phyloP scores from a whole-genome alignment of 306 rosid genomes.

The Cotoneaster glaucophyllus region DNA sequence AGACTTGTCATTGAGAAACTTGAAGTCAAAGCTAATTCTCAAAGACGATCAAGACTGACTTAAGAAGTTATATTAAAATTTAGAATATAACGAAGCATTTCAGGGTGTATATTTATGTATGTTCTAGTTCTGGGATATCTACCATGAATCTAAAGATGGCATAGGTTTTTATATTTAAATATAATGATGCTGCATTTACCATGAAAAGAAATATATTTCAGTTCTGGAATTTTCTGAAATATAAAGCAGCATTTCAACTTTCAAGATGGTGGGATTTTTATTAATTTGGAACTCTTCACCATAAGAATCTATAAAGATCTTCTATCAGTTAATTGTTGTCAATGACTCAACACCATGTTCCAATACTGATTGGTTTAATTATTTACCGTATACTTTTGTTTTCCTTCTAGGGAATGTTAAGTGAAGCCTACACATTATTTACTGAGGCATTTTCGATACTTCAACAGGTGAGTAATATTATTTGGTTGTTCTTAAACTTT shows the following conservation, averaged over 20 bases:
- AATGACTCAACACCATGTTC: neutral
- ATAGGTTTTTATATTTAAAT: neutral
- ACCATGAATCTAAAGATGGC: neutral
- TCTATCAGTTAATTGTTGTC: neutral
- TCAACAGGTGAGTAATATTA: conserved; percentile 67
- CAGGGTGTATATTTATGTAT: neutral
- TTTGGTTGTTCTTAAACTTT: conserved; percentile 7
- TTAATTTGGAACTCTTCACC: neutral
- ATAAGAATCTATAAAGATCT: neutral
- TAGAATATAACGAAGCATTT: neutral
- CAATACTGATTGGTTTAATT: neutral
- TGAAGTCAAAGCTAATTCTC: neutral
- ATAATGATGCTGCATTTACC: neutral
- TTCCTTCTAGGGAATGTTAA: conserved; percentile 84
- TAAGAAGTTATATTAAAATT: neutral
- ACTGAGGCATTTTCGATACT: conserved; percentile 93
- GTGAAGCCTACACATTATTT: conserved; percentile 91
- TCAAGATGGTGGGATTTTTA: neutral
- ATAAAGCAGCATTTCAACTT: neutral
- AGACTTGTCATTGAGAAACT: neutral
- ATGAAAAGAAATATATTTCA: neutral
- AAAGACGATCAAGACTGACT: neutral
- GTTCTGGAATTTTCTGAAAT: neutral
- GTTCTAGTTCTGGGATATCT: neutral
- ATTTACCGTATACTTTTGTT: neutral